These are phyloP conservation scores for Colletotrichum sp. DNA, from an alignment of 2,329 filamentous ascomycete species.

Conservation along the genomic window DNA sequence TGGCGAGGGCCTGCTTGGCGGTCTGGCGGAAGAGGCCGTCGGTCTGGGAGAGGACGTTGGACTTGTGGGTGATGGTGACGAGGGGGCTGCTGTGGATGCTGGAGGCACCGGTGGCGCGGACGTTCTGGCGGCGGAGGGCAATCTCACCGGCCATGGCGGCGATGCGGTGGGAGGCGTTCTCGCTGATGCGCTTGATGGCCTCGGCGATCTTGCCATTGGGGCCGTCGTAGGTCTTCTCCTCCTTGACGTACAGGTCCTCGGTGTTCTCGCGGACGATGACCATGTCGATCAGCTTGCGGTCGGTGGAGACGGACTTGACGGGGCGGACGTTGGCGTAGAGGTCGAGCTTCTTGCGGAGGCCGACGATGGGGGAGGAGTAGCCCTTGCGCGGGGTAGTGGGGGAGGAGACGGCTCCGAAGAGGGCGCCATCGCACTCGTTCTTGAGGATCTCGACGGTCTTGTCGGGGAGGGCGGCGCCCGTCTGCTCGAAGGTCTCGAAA, in stretches of 20 bases:
- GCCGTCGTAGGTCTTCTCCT: constrained; percentile 83
- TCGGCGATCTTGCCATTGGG: constrained; percentile 84
- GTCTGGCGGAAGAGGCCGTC: constrained; percentile 93
- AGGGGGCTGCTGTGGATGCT: constrained; percentile 73
- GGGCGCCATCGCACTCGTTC: constrained; percentile 90
- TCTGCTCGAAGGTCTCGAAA: constrained; percentile 91
- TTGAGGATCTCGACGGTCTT: constrained; percentile 89
- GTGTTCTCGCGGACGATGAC: constrained; percentile 99
- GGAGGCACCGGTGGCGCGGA: constrained; percentile 64
- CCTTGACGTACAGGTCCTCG: constrained; percentile 97
- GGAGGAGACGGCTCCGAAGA: constrained; percentile 95
- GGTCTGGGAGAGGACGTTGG: constrained; percentile 94
- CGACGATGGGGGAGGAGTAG: constrained; percentile 96
- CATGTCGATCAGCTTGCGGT: constrained; percentile 80
- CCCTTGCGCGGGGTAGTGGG: constrained; percentile 89
- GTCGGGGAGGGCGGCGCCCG: constrained; percentile 86
- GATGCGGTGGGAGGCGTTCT: constrained; percentile 84
- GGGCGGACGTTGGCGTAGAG: constrained; percentile 98
- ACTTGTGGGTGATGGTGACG: constrained; percentile 98
- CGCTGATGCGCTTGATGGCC: constrained; percentile 96
- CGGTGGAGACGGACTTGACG: constrained; percentile 80
- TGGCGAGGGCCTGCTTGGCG: constrained; percentile 74
- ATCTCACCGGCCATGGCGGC: constrained; percentile 95
- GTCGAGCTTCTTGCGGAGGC: constrained; percentile 91
- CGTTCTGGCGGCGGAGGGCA: constrained; percentile 82